Evolutionary conservation across 2,329 filamentous ascomycete species (phyloP), one percentile per base, ranked within the genome.

Genomic region (Penicillium aurantiogriseum): DNA sequence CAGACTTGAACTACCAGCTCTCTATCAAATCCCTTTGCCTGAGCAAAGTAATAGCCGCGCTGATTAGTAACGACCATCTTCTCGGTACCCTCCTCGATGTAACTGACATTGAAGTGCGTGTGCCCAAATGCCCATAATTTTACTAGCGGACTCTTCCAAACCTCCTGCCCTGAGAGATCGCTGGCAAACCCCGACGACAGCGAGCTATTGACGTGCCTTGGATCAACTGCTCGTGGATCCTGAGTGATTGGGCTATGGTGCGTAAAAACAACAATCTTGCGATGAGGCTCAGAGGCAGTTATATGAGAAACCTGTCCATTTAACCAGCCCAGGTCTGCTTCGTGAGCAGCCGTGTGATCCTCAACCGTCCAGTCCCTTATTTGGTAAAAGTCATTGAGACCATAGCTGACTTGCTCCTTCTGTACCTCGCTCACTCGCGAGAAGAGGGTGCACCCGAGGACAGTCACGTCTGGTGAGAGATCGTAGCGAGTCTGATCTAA

Each of bases 331-430:
- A 76, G 61, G 49, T 78, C 75, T 33, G 62, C 62, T 27, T 66
- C 54, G 35, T 77, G 73, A 3, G 69, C 67, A 5, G 58, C 60
- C 29, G 59, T 63, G 56, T 77, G 74, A 11, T 57, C 60, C 23
- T 69, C 67, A 5, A 76, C 65, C 2, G 66, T 67, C 72, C 74
- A 77, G 47, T 72, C 61, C 0, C 64, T 45, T n/a, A 76, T 83
- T 0, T 76, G 64, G 61, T 76, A 81, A 60, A 85, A 85, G 69
- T 85, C 82, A 44, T 81, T 81, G 9, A 85, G 61, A 0, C 77
- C 72, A 36, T 76, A 65, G 47, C 73, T 75, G 15, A 85, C 77
- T 0, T 56, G 63, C 35, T 73, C 69, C 8, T 65, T 60, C 7
- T 76, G 71, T n/a, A 73, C 64, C 0, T 71, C 53, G 0, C 75